These are phyloP conservation scores for Lactifluus hygrophoroides DNA, from an alignment of 768 basidiomycete species.

Conservation along the genomic window DNA sequence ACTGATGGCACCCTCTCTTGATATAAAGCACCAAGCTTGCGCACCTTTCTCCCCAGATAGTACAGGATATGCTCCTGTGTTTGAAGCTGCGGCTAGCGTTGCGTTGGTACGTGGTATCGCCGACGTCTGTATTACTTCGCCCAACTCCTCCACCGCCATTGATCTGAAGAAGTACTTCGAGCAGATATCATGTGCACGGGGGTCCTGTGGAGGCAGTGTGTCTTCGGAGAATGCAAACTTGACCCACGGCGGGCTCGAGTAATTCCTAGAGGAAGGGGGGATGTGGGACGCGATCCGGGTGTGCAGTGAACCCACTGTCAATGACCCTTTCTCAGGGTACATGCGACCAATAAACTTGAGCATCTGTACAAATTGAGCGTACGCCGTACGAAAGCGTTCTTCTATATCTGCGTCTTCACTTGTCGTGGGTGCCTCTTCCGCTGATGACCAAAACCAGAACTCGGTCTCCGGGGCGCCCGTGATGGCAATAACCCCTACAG, in stretches of 20 bases:
- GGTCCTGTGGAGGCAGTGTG: background rate
- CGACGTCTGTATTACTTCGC: background rate
- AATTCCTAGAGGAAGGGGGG: background rate
- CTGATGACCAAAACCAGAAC: background rate
- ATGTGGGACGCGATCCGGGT: background rate
- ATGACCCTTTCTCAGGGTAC: background rate
- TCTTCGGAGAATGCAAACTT: background rate
- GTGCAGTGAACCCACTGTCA: background rate
- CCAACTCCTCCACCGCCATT: background rate
- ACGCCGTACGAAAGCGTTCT: background rate
- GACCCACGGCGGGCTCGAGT: background rate
- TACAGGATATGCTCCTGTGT: conserved; percentile 3
- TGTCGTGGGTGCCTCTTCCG: background rate
- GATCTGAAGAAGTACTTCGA: background rate
- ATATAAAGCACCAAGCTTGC: conserved; percentile 11
- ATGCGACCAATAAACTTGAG: background rate
- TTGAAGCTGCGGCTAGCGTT: background rate
- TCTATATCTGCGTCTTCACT: background rate
- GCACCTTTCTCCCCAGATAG: background rate
- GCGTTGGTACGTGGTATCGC: background rate
- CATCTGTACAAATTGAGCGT: background rate
- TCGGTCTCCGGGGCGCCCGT: background rate
- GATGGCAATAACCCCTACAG: background rate
- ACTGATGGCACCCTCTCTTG: conserved; percentile 5
- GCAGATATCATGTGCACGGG: background rate